A percentile compares a stretch with the other conserved stretches of the same genome.
Evolutionary conservation across 805 yeast genomes (phyloP).

Genomic region (Spathaspora passalidarum): DNA sequence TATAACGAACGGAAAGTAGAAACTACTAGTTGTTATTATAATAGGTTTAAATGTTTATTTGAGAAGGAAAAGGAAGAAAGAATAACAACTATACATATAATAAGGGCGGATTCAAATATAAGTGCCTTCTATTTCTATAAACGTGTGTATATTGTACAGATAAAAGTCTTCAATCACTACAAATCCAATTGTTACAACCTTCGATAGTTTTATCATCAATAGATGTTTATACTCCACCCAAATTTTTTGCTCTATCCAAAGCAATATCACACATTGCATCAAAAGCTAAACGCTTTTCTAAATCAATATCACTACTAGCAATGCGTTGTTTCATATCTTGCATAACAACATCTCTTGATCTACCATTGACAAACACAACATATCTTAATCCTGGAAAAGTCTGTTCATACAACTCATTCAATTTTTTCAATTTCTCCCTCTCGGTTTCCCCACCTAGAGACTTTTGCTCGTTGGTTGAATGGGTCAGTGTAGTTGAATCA

Average conservation of each 20-base stretch:
- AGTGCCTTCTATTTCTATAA: no score
- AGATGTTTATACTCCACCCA: constrained; percentile 24
- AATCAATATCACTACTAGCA: constrained; percentile 44
- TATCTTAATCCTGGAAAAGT: constrained; percentile 68
- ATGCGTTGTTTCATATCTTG: constrained; percentile 59
- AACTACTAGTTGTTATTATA: no score
- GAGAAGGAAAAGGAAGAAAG: no score
- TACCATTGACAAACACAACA: constrained; percentile 87
- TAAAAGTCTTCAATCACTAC: no score
- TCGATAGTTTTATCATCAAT: background rate
- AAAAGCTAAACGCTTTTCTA: constrained; percentile 66
- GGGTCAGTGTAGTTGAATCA: constrained; percentile 53
- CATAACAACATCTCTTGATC: constrained; percentile 66
- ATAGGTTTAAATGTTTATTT: no score
- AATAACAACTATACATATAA: no score
- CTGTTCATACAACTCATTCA: constrained; percentile 63
- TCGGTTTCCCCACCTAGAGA: constrained; percentile 53
- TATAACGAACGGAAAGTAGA: no score
- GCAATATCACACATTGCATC: constrained; percentile 94
- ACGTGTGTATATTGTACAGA: no score
- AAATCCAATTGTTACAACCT: no score
- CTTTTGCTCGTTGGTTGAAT: constrained; percentile 70
- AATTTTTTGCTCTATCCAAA: constrained; percentile 63
- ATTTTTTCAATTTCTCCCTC: constrained; percentile 43
- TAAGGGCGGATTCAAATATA: no score